A percentile compares a stretch with the other conserved stretches of the same genome.
These are phyloP conservation scores for Lupinus albus DNA, from an alignment of 306 rosid species.

Conservation along the genomic window DNA sequence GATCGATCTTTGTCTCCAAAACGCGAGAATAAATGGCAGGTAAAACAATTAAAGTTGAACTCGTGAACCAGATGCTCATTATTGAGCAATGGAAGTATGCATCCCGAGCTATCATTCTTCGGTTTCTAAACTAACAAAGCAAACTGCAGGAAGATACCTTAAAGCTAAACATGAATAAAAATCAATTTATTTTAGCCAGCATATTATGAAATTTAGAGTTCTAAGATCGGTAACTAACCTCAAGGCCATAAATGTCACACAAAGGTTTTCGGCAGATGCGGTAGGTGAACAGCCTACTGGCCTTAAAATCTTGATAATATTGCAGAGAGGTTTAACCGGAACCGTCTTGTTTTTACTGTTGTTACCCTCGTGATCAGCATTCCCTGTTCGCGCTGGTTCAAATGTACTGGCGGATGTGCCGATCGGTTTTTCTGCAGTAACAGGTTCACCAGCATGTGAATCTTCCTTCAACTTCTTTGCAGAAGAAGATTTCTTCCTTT, in stretches of 20 bases:
- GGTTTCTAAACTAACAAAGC: background rate
- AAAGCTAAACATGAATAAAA: slow-evolving; percentile 4
- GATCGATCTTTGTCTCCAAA: slow-evolving; percentile 9
- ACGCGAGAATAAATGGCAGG: background rate
- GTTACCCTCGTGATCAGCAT: slow-evolving; percentile 44
- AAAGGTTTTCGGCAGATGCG: too few species aligned
- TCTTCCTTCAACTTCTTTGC: slow-evolving; percentile 83
- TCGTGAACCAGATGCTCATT: background rate
- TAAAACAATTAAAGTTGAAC: slow-evolving; percentile 14
- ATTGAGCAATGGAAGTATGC: background rate
- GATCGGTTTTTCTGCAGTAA: too few species aligned
- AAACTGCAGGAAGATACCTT: background rate
- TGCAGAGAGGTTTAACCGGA: too few species aligned
- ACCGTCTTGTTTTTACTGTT: slow-evolving; percentile 41
- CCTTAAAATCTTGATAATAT: too few species aligned
- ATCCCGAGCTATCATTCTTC: slow-evolving; percentile 9
- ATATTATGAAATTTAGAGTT: slow-evolving; percentile 14
- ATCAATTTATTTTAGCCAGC: slow-evolving; percentile 16
- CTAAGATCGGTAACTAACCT: too few species aligned
- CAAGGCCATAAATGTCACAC: too few species aligned
- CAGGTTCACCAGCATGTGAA: slow-evolving; percentile 43
- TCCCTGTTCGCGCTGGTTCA: slow-evolving; percentile 40
- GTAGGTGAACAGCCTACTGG: too few species aligned
- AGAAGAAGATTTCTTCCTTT: too few species aligned
- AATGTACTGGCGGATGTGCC: too few species aligned